Percentiles rank a stretch among this genome's conserved stretches.
Conservation (phyloP, 768 basidiomycete genomes). For the Leccinellum albellum region DNA sequence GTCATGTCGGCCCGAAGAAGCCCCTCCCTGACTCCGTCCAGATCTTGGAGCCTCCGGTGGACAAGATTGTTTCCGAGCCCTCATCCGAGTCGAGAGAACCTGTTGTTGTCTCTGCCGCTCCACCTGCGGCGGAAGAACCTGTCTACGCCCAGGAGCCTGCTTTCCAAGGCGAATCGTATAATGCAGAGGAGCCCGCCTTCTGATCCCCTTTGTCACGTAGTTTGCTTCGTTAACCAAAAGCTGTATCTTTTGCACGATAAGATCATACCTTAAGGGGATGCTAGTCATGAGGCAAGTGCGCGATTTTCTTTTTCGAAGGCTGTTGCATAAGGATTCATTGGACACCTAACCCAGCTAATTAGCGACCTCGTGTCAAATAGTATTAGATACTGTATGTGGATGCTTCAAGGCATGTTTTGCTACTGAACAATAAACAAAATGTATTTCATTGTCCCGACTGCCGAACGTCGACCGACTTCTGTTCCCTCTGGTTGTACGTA, state of each 20-base stretch:
- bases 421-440: too few species aligned
- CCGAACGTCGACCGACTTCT: background rate
- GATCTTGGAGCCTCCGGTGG: slow-evolving; percentile 83
- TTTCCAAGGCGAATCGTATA: slow-evolving; percentile 42
- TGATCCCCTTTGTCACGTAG: slow-evolving; percentile 35
- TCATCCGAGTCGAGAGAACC: slow-evolving; percentile 87
- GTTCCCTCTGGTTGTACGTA: background rate
- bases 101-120: slow-evolving; percentile 43
- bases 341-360: background rate
- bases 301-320: too few species aligned
- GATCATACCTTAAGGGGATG: background rate
- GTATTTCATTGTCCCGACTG: too few species aligned
- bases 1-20: slow-evolving; percentile 82
- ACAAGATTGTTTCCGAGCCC: slow-evolving; percentile 87
- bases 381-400: too few species aligned
- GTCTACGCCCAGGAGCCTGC: slow-evolving; percentile 30
- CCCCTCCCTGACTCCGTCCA: slow-evolving; percentile 94
- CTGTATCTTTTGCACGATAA: slow-evolving; percentile 10
- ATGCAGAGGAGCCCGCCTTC: slow-evolving; percentile 53
- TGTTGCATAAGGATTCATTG: too few species aligned
- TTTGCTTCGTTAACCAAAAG: slow-evolving; percentile 12
- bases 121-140: slow-evolving; percentile 52
- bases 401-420: too few species aligned
- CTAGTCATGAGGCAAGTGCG: background rate
- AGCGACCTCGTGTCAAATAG: background rate